Base-by-base conservation (phyloP, 2,329 filamentous ascomycete genomes). In the Fusarium redolens region DNA sequence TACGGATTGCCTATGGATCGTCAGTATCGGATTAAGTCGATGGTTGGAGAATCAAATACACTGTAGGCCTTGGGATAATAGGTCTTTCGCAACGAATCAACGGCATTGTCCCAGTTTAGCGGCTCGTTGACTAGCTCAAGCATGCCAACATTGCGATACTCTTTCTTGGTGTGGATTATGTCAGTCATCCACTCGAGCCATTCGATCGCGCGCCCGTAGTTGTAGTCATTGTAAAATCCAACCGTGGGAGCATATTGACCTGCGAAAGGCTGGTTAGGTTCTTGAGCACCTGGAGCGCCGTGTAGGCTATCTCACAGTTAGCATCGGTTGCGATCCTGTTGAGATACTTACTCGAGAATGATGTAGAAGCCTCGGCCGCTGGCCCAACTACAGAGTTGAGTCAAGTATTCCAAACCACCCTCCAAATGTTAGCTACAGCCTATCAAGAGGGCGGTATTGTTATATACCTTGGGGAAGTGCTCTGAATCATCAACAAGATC, bases 171-270 rank as follows among this genome's bases (percentile, higher is more conserved):
- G 76, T 90, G 88, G 65, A 89, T 85, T 43, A 84, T 81, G 41
- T 84, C 82, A 15, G 87, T 85, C 74, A 91, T 85, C 84, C 85
- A 89, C 59, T 84, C 79, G n/a, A 91, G 84, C 80, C 89, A 90
- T 56, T 84, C 77, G 63, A 85, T 77, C 5, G 87, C 87, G 15
- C 89, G 87, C 30, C 84, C 84, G 78, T 88, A 91, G 78, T 91
- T 84, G 75, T 86, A 86, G 65, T 85, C 82, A 35, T 83, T 80
- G 78, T 89, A 91, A 81, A 91, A 91, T 5, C 87, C 87, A 2
- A 85, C 65, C 7, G 69, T 52, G 15, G 51, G 25, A 6, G 67
- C 72, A 50, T 72, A 73, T 43, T 81, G 81, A 78, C 86, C 86
- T 5, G 86, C 88, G 70, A 86, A 86, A 1, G 85, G 74, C 48